Evolutionary conservation across 179 eudicot species (phyloP), one percentile per base, ranked within the genome.

Genomic region (Silene vulgaris): DNA sequence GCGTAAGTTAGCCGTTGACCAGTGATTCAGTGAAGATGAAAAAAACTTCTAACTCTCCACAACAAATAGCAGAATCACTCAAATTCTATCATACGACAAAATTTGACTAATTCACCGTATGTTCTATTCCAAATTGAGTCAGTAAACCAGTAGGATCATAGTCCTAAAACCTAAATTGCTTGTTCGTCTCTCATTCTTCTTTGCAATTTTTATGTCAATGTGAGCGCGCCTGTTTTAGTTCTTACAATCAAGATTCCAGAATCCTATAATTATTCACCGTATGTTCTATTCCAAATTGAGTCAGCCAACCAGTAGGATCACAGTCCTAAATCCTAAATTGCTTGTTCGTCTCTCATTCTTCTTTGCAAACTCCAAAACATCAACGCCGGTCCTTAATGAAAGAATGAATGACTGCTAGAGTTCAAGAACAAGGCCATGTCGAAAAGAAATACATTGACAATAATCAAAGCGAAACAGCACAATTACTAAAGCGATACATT

Each of bases 1-100:
- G 7, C 21, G 30, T 13, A 16, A 32, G 70, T 65, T 16, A 17
- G 20, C 21, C 40, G 20, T 43, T 19, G 30, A 56, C 20, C 29
- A 68, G 26, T 23, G 26, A 23, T 23, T 23, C 26, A 23, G 32
- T 56, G n/a, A 16, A 8, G 30, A 69, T 69, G 8, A 30, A 28
- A 69, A 40, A 69, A 69, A 0, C 57, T 14, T 43, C 45, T 26
- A 69, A 69, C 60, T 69, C 59, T 48, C 19, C 26, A 48, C 73
- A 9, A 20, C 19, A 13, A 16, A 21, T 20, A 45, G 50, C 21
- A 67, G 50, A 16, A 23, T 13, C 60, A 43, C 30, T 48, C 59
- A 5, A 70, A 9, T 19, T 67, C 54, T 67, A 67, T 17, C 12
- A 8, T 67, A 23, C 29, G n/a, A 40, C 54, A 68, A 19, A 68